phyloP scores from a whole-genome alignment of 139 green algal species.

The Chlorella sp. region DNA sequence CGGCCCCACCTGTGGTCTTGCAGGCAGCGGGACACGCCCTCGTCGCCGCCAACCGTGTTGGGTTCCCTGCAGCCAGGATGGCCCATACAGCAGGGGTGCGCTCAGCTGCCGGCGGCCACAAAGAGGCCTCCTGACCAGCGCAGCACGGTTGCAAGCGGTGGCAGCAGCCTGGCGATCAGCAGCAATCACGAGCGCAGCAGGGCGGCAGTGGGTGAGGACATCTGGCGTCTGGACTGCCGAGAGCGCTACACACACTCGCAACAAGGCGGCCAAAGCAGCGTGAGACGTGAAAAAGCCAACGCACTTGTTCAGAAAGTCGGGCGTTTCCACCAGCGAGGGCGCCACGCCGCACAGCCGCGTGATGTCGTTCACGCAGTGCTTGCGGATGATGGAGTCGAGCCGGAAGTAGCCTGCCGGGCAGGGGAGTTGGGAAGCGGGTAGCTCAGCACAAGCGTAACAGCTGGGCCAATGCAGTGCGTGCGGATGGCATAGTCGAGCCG shows the following conservation, averaged over 20 bases:
- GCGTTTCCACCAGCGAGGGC: neutral
- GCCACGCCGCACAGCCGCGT: neutral
- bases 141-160: too few species aligned
- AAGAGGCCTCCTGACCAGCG: too few species aligned
- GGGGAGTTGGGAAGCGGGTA: neutral
- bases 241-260: too few species aligned
- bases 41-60: neutral
- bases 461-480: neutral
- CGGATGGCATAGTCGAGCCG: conserved; percentile 6
- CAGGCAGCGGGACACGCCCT: neutral
- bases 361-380: neutral
- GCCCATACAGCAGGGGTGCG: too few species aligned
- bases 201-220: too few species aligned
- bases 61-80: too few species aligned
- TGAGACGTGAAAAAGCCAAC: too few species aligned
- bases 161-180: too few species aligned
- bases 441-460: neutral
- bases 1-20: neutral
- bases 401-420: conserved; percentile 1
- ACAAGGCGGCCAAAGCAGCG: too few species aligned
- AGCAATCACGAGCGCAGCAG: too few species aligned
- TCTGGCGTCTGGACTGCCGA: too few species aligned
- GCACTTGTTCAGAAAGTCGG: neutral
- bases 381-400: conserved; percentile 10
- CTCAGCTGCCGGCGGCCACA: too few species aligned